Conservation (phyloP, 1,284 basidiomycete genomes). For the Malassezia furfur region DNA sequence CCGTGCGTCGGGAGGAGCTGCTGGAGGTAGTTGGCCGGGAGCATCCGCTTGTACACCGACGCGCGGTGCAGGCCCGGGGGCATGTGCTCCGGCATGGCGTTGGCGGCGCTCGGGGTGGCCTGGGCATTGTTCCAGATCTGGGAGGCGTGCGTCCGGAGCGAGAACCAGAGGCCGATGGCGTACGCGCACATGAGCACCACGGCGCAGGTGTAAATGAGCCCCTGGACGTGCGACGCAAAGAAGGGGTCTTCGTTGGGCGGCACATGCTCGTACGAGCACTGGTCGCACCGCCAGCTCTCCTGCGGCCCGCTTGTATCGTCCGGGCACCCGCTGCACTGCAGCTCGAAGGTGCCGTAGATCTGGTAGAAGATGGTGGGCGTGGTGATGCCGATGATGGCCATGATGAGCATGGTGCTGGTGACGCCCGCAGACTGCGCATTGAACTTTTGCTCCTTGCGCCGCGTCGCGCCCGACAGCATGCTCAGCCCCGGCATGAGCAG, state of each 20-base stretch:
- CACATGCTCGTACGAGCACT: conserved; percentile 90
- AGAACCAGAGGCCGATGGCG: conserved; percentile 95
- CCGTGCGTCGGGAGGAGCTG: conserved; percentile 32
- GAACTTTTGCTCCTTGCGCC: conserved; percentile 90
- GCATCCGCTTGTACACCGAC: conserved; percentile 64
- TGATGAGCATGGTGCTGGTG: conserved; percentile 98
- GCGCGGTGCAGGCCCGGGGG: conserved; percentile 54
- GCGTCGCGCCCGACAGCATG: conserved; percentile 88
- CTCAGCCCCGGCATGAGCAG: conserved; percentile 91
- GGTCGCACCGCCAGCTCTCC: conserved; percentile 66
- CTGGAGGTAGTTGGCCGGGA: conserved; percentile 38
- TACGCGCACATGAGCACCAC: conserved; percentile 83
- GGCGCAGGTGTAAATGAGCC: conserved; percentile 88
- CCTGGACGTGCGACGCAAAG: conserved; percentile 89
- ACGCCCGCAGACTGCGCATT: conserved; percentile 97
- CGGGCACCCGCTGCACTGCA: conserved; percentile 86
- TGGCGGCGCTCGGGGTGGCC: conserved; percentile 23
- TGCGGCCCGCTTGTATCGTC: conserved; percentile 20
- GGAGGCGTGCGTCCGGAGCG: conserved; percentile 88
- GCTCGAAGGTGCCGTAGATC: conserved; percentile 93
- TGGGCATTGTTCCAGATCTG: conserved; percentile 93
- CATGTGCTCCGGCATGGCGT: conserved; percentile 42
- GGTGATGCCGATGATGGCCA: conserved; percentile 96
- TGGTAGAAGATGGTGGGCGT: conserved; percentile 97
- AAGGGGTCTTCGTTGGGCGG: conserved; percentile 87